phyloP scores from a whole-genome alignment of 1,139 yeast species.

The Sugiyamaella pinicola region DNA sequence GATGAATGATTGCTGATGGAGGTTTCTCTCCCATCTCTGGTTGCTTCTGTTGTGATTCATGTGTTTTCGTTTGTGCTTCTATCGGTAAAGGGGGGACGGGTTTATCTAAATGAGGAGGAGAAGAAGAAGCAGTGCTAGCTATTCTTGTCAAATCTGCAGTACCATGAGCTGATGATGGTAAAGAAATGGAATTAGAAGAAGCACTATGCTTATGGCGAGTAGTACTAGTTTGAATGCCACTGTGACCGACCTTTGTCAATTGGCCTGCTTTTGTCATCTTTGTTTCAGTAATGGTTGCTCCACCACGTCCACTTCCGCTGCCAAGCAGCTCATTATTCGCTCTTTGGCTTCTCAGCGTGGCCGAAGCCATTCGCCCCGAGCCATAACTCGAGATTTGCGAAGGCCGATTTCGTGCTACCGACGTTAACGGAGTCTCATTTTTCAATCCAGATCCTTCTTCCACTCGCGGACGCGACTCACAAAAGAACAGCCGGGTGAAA shows the following conservation, averaged over 20 bases:
- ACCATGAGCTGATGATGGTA: background rate
- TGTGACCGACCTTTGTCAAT: background rate
- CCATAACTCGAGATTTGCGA: background rate
- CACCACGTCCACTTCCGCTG: too few species aligned
- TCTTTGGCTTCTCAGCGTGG: background rate
- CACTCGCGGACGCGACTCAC: conserved; percentile 6
- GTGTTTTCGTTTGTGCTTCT: conserved; percentile 4
- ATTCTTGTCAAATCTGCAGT: too few species aligned
- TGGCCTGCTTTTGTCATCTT: background rate
- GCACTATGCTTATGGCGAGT: background rate
- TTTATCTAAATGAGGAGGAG: conserved; percentile 25
- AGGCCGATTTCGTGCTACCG: conserved; percentile 1
- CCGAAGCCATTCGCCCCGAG: background rate
- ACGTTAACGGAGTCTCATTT: conserved; percentile 9
- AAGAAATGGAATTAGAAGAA: background rate
- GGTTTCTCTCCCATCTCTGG: conserved; percentile 2
- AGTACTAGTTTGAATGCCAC: background rate
- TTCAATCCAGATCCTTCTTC: conserved; percentile 8
- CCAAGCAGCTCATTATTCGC: too few species aligned
- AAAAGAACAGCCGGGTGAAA: conserved; percentile 17
- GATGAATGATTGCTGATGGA: background rate
- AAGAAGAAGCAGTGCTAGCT: too few species aligned
- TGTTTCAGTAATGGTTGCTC: background rate
- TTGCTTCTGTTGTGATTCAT: background rate
- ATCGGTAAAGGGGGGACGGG: conserved; percentile 32